phyloP scores from a whole-genome alignment of 1,284 basidiomycete genomes.

The Exobasidium rhododendri region DNA sequence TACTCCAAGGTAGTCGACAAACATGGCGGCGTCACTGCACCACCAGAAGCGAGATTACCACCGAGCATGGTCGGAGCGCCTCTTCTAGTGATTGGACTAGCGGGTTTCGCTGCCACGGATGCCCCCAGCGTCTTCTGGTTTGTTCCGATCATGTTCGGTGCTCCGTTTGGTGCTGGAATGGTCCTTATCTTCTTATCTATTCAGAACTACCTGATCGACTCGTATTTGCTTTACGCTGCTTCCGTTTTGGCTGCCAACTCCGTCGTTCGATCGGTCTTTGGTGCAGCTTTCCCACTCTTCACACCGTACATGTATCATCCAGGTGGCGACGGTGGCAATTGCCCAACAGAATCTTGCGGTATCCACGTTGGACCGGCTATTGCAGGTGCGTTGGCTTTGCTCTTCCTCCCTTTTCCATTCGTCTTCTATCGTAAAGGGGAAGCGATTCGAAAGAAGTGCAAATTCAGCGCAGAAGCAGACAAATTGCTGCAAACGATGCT shows the following conservation, averaged over 20 bases:
- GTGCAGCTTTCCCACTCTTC: constrained; percentile 15
- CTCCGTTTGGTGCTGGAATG: constrained; percentile 21
- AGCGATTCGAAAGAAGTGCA: constrained; percentile 18
- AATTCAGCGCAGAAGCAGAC: constrained; percentile 20
- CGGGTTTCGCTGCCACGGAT: constrained; percentile 56
- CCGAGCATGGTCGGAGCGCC: constrained; percentile 8
- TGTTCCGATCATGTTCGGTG: constrained; percentile 33
- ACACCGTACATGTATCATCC: constrained; percentile 22
- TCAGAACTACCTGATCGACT: constrained; percentile 19
- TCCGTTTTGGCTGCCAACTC: constrained; percentile 23
- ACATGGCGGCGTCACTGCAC: constrained; percentile 22
- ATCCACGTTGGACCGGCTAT: constrained; percentile 23
- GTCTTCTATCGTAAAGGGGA: constrained; percentile 19
- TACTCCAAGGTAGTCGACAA: constrained; percentile 18
- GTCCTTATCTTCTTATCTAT: constrained; percentile 20
- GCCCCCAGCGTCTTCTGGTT: constrained; percentile 30
- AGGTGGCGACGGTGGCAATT: background rate
- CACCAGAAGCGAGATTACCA: constrained; percentile 23
- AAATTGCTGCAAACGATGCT: constrained; percentile 16
- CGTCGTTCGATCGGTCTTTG: constrained; percentile 19
- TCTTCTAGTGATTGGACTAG: constrained; percentile 54
- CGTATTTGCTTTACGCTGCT: constrained; percentile 20
- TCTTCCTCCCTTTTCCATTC: constrained; percentile 23
- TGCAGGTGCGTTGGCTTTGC: constrained; percentile 14
- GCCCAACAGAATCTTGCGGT: constrained; percentile 15